phyloP scores from a whole-genome alignment of 129 eudicot genomes.

The Sambucus nigra region DNA sequence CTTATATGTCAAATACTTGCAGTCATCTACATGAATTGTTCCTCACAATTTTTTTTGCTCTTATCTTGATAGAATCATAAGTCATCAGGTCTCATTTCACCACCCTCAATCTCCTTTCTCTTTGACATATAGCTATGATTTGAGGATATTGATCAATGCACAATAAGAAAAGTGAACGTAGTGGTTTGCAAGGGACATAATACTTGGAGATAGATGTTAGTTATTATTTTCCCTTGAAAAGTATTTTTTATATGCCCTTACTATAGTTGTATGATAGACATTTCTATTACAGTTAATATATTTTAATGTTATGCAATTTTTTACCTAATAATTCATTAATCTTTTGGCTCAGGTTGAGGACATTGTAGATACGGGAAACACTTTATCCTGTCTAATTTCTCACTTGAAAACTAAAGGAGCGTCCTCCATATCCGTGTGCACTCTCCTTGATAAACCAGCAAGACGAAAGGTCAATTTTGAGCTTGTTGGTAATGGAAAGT shows the following conservation, averaged over 20 bases:
- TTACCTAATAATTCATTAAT: background rate
- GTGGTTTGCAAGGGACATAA: no score
- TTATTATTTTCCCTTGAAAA: no score
- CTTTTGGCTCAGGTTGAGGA: slow-evolving; percentile 61
- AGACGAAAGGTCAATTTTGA: slow-evolving; percentile 57
- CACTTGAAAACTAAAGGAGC: slow-evolving; percentile 67
- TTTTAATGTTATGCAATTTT: background rate
- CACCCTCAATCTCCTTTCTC: background rate
- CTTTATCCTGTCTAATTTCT: slow-evolving; percentile 46
- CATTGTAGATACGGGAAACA: slow-evolving; percentile 88
- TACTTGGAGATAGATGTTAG: no score
- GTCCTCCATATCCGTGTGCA: slow-evolving; percentile 75
- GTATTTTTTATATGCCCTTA: background rate
- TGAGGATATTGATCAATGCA: background rate
- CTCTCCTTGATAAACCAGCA: slow-evolving; percentile 85
- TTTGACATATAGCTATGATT: background rate
- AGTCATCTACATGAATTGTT: no score
- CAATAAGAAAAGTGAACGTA: background rate
- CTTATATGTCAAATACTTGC: no score
- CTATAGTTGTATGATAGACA: background rate
- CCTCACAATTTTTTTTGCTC: no score
- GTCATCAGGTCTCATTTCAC: no score
- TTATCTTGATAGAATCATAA: no score
- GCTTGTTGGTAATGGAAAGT: slow-evolving; percentile 75
- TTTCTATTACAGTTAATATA: no score